Evolutionary conservation across 176 grass and related monocot species (phyloP), one percentile per base, ranked within the genome.

Genomic region (Urochloa ruziziensis): DNA sequence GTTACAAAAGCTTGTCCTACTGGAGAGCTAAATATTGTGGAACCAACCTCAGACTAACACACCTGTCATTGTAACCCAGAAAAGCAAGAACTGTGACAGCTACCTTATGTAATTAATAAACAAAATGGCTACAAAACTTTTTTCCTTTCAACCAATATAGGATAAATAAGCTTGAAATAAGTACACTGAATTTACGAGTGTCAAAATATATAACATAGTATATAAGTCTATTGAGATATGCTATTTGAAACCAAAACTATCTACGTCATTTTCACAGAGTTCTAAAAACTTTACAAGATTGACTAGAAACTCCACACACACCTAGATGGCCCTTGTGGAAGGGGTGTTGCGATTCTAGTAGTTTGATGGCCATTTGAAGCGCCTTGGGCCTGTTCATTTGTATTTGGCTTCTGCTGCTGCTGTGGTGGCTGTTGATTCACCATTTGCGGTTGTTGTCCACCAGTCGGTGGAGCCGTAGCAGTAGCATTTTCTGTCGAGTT

Each of bases 241-340:
- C 48, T 73, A 71, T 51, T 51, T 8, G 61, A 57, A 79, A 71
- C 43, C 19, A 58, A 72, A 46, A 79, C 84, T 90, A 73, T 78
- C 57, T 86, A 64, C 64, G 73, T 27, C 19, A 15, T 79, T 62
- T 87, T 76, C 78, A 81, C 83, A 71, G 15, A 75, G 60, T 70
- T 83, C 77, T 93, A 82, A 90, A 94, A 83, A 33, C 43, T 90
- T 81, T 84, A 91, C 87, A 89, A 94, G 87, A 78, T 73, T 81
- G 70, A 70, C 91, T 99, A 96, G 87, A 92, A 99, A 94, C 96
- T 99, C 89, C 93, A 92, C 82, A 99, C 96, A 99, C 93, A 99
- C 96, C 93, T 99, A 99, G 96, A 94, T 74, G 86, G 86, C 19
- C 96, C 96, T 86, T 94, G 93, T 44, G 96, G 96, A 86, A 99